Percentiles rank a stretch among this genome's conserved stretches.
These are phyloP conservation scores for Rhodotorula glutinis DNA, from an alignment of 1,284 basidiomycete genomes.

Conservation along the genomic window DNA sequence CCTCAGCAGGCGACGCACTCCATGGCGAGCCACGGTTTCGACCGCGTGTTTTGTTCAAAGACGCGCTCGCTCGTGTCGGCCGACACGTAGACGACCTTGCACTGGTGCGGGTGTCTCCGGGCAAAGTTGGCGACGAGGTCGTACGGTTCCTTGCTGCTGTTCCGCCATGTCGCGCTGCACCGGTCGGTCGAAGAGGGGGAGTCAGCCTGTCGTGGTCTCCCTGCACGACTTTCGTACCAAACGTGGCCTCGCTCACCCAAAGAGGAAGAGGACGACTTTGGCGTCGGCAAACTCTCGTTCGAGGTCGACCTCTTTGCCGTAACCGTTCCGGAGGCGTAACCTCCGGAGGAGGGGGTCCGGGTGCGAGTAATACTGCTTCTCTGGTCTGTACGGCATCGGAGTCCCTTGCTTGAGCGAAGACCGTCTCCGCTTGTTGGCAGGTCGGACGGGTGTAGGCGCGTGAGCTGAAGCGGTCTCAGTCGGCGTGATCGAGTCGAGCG, in stretches of 20 bases:
- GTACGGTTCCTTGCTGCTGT: constrained; percentile 25
- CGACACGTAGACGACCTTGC: constrained; percentile 48
- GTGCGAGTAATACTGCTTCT: constrained; percentile 46
- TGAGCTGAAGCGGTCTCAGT: not conserved
- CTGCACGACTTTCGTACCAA: not conserved
- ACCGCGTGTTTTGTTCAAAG: constrained; percentile 45
- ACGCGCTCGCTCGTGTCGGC: constrained; percentile 47
- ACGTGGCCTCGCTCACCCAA: constrained; percentile 44
- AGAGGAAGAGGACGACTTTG: constrained; percentile 49
- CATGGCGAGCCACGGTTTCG: constrained; percentile 41
- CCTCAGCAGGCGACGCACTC: constrained; percentile 23
- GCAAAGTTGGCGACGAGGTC: constrained; percentile 43
- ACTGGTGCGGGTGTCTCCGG: constrained; percentile 44
- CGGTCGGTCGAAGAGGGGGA: not conserved
- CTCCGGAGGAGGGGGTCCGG: constrained; percentile 48
- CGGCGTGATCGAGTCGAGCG: not conserved
- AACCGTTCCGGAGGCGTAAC: constrained; percentile 45
- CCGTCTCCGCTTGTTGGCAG: constrained; percentile 20
- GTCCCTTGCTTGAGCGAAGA: constrained; percentile 45
- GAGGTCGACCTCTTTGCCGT: constrained; percentile 45
- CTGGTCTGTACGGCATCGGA: constrained; percentile 43
- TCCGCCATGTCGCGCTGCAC: constrained; percentile 32
- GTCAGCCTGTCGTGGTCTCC: not conserved
- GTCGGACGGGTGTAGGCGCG: not conserved
- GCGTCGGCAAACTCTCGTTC: constrained; percentile 43